These are phyloP conservation scores for Fusarium xylarioides DNA, from an alignment of 2,329 filamentous ascomycete genomes.

Conservation along the genomic window DNA sequence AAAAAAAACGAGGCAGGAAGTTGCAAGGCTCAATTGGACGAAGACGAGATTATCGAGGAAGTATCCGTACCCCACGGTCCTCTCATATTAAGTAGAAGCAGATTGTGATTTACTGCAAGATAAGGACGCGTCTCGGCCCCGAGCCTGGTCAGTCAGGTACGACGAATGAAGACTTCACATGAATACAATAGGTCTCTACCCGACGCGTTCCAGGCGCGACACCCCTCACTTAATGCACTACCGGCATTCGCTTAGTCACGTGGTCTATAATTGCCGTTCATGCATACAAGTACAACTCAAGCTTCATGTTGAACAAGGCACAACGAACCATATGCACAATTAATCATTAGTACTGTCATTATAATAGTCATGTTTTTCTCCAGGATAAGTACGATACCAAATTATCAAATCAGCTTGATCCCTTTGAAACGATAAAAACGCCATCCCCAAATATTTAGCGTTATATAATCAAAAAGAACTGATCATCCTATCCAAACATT, in stretches of 20 bases:
- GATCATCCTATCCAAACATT: background rate
- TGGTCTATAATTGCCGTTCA: conserved; percentile 4
- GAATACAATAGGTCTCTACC: background rate
- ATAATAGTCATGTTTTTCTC: background rate
- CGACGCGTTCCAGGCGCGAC: conserved; percentile 37
- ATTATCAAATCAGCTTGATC: background rate
- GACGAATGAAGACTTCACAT: conserved; percentile 11
- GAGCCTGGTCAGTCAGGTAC: conserved; percentile 7
- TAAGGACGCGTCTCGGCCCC: conserved; percentile 25
- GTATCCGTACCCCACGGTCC: conserved; percentile 8
- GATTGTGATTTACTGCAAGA: conserved; percentile 16
- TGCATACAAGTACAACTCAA: background rate
- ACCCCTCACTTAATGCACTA: conserved; percentile 1
- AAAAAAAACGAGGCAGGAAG: background rate
- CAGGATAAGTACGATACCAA: background rate
- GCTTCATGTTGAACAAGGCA: background rate
- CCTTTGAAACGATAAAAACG: background rate
- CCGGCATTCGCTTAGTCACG: conserved; percentile 34
- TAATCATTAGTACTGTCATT: background rate
- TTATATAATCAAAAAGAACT: background rate
- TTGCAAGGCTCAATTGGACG: background rate
- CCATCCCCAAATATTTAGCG: background rate
- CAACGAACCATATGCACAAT: background rate
- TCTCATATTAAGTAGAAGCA: conserved; percentile 11
- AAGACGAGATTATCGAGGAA: background rate